Conservation (phyloP, 2,329 filamentous ascomycete species). For the Tolypocladium album region DNA sequence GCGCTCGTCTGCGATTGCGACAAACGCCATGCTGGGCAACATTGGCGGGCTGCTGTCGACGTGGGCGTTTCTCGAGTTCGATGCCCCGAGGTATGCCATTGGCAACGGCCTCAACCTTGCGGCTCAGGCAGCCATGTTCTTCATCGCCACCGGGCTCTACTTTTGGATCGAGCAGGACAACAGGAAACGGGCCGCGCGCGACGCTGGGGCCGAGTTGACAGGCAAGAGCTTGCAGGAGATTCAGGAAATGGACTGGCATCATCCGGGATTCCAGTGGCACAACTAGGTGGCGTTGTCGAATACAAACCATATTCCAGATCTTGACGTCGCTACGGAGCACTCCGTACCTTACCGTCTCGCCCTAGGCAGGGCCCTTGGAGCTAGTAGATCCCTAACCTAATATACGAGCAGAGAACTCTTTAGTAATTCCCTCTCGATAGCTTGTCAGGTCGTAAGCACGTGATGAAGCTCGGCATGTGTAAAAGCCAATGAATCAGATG, state of each 20-base stretch:
- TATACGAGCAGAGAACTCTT: background rate
- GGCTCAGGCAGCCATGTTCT: slow-evolving; percentile 42
- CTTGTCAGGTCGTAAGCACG: background rate
- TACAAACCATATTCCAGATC: background rate
- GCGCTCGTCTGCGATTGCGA: slow-evolving; percentile 48
- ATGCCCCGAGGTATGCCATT: slow-evolving; percentile 55
- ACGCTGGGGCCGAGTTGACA: slow-evolving; percentile 45
- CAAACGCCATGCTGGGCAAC: slow-evolving; percentile 36
- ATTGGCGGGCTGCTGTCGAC: slow-evolving; percentile 51
- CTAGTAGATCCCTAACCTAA: background rate
- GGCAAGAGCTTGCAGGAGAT: slow-evolving; percentile 43
- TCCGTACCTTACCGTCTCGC: no score
- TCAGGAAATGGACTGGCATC: slow-evolving; percentile 55
- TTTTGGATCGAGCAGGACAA: slow-evolving; percentile 57
- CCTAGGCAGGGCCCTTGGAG: no score
- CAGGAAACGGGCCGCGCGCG: slow-evolving; percentile 39
- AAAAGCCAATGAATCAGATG: background rate
- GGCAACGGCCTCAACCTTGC: slow-evolving; percentile 63
- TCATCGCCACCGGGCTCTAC: slow-evolving; percentile 37
- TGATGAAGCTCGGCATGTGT: background rate
- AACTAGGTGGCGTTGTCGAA: background rate
- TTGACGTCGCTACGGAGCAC: no score
- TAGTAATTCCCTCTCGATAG: background rate
- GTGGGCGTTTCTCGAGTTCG: slow-evolving; percentile 52
- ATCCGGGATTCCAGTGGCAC: slow-evolving; percentile 55